Conservation (phyloP, 2,329 filamentous ascomycete genomes). For the Lachnellula willkommii region DNA sequence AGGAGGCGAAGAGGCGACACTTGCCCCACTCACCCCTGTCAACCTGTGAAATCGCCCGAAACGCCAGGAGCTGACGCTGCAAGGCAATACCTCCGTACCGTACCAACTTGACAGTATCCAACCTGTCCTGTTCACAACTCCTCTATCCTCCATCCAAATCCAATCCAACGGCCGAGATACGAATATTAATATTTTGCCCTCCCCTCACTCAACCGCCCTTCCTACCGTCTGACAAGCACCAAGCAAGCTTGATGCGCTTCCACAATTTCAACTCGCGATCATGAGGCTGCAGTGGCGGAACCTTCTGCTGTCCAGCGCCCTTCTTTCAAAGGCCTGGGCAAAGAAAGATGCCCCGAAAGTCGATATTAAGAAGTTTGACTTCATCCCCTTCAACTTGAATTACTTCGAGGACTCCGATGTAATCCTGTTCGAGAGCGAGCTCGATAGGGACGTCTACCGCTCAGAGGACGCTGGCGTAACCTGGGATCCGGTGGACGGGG, state of each 20-base stretch:
- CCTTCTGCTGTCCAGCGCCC: slow-evolving; percentile 26
- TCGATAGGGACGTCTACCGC: slow-evolving; percentile 62
- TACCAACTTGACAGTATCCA: no score
- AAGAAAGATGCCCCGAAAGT: slow-evolving; percentile 54
- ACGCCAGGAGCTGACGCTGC: no score
- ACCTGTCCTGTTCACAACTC: no score
- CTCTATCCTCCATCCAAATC: no score
- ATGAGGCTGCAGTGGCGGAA: slow-evolving; percentile 33
- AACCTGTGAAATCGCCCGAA: no score
- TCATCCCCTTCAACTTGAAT: slow-evolving; percentile 63
- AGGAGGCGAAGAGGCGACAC: no score
- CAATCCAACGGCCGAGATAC: no score
- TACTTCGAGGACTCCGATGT: slow-evolving; percentile 91
- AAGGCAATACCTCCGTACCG: no score
- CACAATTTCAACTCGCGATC: slow-evolving; percentile 21
- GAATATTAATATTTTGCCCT: background rate
- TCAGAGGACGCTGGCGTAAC: slow-evolving; percentile 74
- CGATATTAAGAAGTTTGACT: slow-evolving; percentile 58
- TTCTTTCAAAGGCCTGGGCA: slow-evolving; percentile 22
- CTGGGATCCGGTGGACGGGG: slow-evolving; percentile 63
- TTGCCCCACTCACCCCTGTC: no score
- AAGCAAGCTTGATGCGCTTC: slow-evolving; percentile 29
- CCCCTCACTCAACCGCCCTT: background rate
- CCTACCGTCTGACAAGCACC: background rate
- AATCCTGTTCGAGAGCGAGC: slow-evolving; percentile 66